Evolutionary conservation across 1,284 basidiomycete species (phyloP).

Genomic region (Lentinula novae-zelandiae): DNA sequence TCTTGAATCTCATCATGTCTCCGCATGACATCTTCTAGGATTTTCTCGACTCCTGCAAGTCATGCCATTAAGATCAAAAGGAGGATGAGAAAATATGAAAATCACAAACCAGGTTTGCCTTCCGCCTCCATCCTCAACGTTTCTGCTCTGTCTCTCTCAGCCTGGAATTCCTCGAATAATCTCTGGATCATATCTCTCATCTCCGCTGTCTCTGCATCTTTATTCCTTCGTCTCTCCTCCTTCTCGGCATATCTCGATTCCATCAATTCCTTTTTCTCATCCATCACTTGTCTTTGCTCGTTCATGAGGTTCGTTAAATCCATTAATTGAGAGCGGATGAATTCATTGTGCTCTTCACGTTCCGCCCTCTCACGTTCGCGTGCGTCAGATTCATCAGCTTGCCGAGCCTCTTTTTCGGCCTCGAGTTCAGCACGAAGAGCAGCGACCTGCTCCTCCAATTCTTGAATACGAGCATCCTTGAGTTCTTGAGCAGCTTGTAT

Average conservation of each 20-base stretch:
- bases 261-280: conserved; percentile 50
- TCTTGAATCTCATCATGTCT: conserved; percentile 53
- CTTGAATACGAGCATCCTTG: conserved; percentile 49
- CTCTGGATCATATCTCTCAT: conserved; percentile 55
- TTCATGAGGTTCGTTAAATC: conserved; percentile 69
- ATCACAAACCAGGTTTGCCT: conserved; percentile 43
- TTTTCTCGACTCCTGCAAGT: conserved; percentile 42
- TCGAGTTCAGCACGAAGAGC: conserved; percentile 49
- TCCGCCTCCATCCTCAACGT: conserved; percentile 45
- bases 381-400: conserved; percentile 53
- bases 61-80: conserved; percentile 4
- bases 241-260: conserved; percentile 61
- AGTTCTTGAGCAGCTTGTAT: conserved; percentile 44
- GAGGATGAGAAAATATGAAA: neutral
- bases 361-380: conserved; percentile 56
- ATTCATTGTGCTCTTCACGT: conserved; percentile 53
- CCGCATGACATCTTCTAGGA: conserved; percentile 47
- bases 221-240: conserved; percentile 45
- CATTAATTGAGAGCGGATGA: conserved; percentile 51
- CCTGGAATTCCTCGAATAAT: conserved; percentile 50
- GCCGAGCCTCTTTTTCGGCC: conserved; percentile 50
- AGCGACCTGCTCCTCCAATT: conserved; percentile 62
- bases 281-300: conserved; percentile 53
- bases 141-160: conserved; percentile 44
- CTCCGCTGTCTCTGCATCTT: conserved; percentile 49